Base-by-base conservation (phyloP, 75 land plant genomes). In the Isoetes taiwanensis region DNA sequence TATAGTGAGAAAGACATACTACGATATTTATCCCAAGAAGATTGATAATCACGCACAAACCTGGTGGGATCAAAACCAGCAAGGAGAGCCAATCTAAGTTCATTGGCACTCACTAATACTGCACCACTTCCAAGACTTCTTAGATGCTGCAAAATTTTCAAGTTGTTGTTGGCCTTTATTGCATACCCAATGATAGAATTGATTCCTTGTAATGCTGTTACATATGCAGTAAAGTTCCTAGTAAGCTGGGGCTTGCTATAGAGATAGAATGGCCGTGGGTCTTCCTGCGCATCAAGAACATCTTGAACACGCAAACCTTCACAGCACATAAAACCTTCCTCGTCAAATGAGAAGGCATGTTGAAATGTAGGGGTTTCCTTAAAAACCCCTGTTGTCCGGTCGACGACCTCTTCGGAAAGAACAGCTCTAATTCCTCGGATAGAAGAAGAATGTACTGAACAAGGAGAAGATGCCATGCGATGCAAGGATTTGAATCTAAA, bases 21-120 rank as follows among this genome's bases (percentile, higher is more conserved):
- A n/a, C n/a, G n/a, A n/a, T n/a, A n/a, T n/a, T n/a, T n/a, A n/a
- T 37, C n/a, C n/a, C n/a, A n/a, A n/a, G n/a, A n/a, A n/a, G n/a
- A n/a, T n/a, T n/a, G n/a, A n/a, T n/a, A n/a, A n/a, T n/a, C n/a
- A n/a, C n/a, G n/a, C n/a, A 3, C 35, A 11, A 39, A 83, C 87
- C 66, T 83, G 20, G 80, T 64, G 26, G 96, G 96, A 50, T 90
- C 87, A 40, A 90, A 90, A 0, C 93, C 83, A 32, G 93, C 93
- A 23, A 56, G 74, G 43, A 90, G 73, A 17, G 94, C 97, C 42
- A 90, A 54, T 35, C 73, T 64, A 16, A 90, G 72, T 67, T 90
- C 97, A 39, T 86, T 90, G 6, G 93, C 97, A 48, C 94, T 86
- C 14, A 90, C 94, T 16, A 90, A 77, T 4, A 86, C 94, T 23